These are phyloP conservation scores for Thelonectria blattea DNA, from an alignment of 2,329 filamentous ascomycete species.

Conservation along the genomic window DNA sequence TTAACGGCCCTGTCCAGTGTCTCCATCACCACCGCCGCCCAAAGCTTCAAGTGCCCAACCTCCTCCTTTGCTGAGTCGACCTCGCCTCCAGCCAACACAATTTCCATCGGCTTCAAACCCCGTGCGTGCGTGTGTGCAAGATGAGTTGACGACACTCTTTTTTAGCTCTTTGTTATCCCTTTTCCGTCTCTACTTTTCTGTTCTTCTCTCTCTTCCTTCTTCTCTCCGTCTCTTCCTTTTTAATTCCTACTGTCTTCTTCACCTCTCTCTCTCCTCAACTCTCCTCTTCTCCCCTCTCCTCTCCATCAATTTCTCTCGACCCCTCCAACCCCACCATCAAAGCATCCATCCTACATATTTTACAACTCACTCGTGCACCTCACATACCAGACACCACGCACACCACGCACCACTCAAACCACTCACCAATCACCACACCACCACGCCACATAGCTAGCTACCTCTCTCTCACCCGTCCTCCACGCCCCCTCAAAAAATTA, in stretches of 20 bases:
- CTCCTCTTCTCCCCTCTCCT: background rate
- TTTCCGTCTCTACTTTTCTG: background rate
- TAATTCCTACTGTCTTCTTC: too few species aligned
- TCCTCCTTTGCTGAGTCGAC: background rate
- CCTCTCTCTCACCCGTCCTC: background rate
- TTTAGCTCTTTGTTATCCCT: background rate
- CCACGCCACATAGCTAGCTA: background rate
- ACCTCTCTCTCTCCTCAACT: background rate
- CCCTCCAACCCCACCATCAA: background rate
- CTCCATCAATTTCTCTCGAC: too few species aligned
- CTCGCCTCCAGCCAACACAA: conserved; percentile 5
- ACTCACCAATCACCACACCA: background rate
- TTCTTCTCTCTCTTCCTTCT: background rate
- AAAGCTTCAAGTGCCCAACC: conserved; percentile 8
- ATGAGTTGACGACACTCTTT: background rate
- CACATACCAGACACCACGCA: background rate
- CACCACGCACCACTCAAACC: background rate
- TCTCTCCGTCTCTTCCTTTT: background rate
- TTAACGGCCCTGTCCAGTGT: too few species aligned
- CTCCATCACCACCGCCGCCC: conserved; percentile 1
- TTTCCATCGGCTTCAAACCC: background rate
- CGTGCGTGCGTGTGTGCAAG: too few species aligned
- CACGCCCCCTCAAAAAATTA: background rate
- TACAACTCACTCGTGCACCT: background rate
- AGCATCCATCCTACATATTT: background rate